Evolutionary conservation across 768 basidiomycete genomes (phyloP).

Genomic region (Hygrocybe punicea): DNA sequence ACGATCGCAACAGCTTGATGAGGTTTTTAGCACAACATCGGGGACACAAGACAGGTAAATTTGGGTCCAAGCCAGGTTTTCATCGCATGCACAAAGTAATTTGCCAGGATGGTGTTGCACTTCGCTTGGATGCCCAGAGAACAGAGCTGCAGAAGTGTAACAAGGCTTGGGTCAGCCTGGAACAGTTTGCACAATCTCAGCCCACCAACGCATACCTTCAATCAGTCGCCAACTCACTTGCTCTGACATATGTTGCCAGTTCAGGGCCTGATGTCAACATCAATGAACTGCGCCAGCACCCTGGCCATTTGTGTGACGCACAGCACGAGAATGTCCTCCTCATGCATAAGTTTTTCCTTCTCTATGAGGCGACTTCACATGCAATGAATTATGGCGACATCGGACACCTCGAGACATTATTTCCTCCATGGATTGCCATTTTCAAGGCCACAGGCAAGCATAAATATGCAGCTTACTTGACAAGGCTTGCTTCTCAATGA

Average conservation of each 20-base stretch:
- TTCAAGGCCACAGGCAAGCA: too few species aligned
- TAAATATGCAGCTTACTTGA: constrained; percentile 33
- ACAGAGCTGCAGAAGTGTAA: constrained; percentile 19
- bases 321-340: constrained; percentile 35
- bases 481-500: constrained; percentile 26
- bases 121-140: constrained; percentile 21
- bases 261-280: not conserved
- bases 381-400: constrained; percentile 35
- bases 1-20: constrained; percentile 19
- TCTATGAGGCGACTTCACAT: constrained; percentile 40
- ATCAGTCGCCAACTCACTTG: constrained; percentile 22
- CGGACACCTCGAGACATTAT: constrained; percentile 23
- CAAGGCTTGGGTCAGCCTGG: constrained; percentile 23
- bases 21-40: constrained; percentile 19
- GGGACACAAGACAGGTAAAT: constrained; percentile 33
- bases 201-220: constrained; percentile 27
- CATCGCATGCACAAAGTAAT: constrained; percentile 36
- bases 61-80: constrained; percentile 34
- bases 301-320: constrained; percentile 25
- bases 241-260: constrained; percentile 16
- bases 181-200: constrained; percentile 28
- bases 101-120: constrained; percentile 24
- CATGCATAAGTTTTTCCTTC: constrained; percentile 32
- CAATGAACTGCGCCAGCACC: not conserved
- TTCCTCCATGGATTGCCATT: constrained; percentile 28